These are phyloP conservation scores for Phaeomoniella chlamydospora DNA, from an alignment of 2,329 filamentous ascomycete species.

Conservation along the genomic window DNA sequence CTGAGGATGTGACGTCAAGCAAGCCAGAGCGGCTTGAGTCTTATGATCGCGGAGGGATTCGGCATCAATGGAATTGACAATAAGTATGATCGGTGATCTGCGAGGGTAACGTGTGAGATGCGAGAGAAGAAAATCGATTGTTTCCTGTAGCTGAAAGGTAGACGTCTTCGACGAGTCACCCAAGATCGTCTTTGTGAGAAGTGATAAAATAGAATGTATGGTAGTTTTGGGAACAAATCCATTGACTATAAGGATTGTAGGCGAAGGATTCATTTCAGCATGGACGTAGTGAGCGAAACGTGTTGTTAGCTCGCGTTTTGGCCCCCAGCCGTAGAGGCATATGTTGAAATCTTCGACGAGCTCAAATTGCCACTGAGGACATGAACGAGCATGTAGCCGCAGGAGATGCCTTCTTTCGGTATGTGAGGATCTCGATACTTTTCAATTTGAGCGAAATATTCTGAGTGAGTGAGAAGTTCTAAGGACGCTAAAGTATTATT, in stretches of 20 bases:
- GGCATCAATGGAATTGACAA: slow-evolving; percentile 82
- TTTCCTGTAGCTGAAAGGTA: slow-evolving; percentile 51
- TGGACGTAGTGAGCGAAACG: slow-evolving; percentile 61
- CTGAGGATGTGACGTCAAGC: slow-evolving; percentile 57
- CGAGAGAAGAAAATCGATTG: slow-evolving; percentile 52
- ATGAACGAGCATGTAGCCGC: slow-evolving; percentile 63
- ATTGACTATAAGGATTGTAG: slow-evolving; percentile 68
- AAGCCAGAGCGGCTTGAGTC: slow-evolving; percentile 59
- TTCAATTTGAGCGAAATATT: slow-evolving; percentile 64
- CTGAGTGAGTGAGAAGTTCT: slow-evolving; percentile 71
- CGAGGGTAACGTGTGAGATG: slow-evolving; percentile 38
- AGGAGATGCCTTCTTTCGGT: slow-evolving; percentile 57
- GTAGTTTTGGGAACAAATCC: slow-evolving; percentile 48
- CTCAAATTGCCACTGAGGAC: slow-evolving; percentile 88
- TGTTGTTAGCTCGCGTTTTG: slow-evolving; percentile 62
- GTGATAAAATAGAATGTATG: slow-evolving; percentile 28
- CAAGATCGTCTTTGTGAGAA: slow-evolving; percentile 49
- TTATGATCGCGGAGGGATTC: slow-evolving; percentile 55
- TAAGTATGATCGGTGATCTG: slow-evolving; percentile 41
- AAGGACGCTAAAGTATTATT: slow-evolving; percentile 65
- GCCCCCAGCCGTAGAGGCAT: slow-evolving; percentile 85
- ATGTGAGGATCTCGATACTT: slow-evolving; percentile 53
- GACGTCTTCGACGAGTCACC: slow-evolving; percentile 30
- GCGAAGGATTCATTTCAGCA: slow-evolving; percentile 17
- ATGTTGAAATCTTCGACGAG: slow-evolving; percentile 74